Conservation (phyloP, 768 basidiomycete genomes). For the Suillus luteus region DNA sequence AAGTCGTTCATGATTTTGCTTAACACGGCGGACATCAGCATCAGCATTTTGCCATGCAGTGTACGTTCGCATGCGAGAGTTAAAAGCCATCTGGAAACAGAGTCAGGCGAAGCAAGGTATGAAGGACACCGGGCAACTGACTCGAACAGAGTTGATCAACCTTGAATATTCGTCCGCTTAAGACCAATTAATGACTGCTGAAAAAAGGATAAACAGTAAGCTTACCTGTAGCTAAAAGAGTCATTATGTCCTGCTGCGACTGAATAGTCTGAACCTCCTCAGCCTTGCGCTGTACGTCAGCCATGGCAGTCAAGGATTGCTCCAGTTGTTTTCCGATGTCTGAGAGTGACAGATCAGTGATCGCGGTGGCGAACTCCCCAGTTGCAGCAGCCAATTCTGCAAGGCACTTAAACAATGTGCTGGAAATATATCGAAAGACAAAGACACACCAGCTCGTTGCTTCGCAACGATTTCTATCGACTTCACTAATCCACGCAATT, state of each 20-base stretch:
- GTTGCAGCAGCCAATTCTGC: conserved; percentile 69
- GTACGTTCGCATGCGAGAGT: conserved; percentile 81
- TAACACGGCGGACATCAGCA: conserved; percentile 67
- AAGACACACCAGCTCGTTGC: conserved; percentile 66
- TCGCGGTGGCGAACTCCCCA: conserved; percentile 78
- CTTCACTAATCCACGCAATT: conserved; percentile 83
- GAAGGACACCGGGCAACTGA: conserved; percentile 38
- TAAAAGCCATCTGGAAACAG: conserved; percentile 73
- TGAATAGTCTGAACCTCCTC: conserved; percentile 76
- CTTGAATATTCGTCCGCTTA: conserved; percentile 91
- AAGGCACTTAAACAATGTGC: not conserved
- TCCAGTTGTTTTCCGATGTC: conserved; percentile 78
- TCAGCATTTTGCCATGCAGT: conserved; percentile 82
- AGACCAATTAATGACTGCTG: conserved; percentile 13
- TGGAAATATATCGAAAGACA: not conserved
- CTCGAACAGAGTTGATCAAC: conserved; percentile 83
- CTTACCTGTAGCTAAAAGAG: conserved; percentile 74
- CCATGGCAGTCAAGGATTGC: conserved; percentile 65
- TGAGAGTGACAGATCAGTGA: conserved; percentile 69
- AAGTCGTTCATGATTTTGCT: conserved; percentile 79
- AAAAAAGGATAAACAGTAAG: not conserved
- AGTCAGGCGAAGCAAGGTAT: conserved; percentile 3
- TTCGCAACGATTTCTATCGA: conserved; percentile 86
- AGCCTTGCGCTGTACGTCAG: conserved; percentile 71
- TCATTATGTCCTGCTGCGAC: conserved; percentile 79